A percentile compares a stretch with the other conserved stretches of the same genome.
Conservation (phyloP, 768 basidiomycete species). For the Kwoniella heveanensis region DNA sequence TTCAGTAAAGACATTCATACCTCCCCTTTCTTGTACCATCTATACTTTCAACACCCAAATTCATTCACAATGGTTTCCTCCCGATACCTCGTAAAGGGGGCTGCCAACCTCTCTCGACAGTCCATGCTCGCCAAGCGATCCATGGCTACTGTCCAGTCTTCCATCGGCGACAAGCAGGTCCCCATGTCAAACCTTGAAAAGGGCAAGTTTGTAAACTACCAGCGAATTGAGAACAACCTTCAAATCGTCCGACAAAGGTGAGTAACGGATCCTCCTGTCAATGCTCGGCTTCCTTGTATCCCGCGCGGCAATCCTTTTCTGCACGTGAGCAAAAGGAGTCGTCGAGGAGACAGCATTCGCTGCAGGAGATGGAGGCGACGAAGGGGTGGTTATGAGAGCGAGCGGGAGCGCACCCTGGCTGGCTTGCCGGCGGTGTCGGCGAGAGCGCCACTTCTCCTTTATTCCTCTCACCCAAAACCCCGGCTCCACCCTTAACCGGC, state of each 20-base stretch:
- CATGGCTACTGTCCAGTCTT: conserved; percentile 48
- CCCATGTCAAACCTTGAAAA: conserved; percentile 58
- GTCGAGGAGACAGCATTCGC: no score
- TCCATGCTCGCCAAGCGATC: conserved; percentile 34
- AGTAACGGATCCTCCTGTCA: no score
- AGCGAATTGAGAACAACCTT: conserved; percentile 95
- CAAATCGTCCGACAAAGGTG: conserved; percentile 81
- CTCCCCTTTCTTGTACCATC: no score
- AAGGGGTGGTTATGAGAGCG: no score
- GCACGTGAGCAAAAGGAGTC: no score
- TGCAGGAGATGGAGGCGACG: no score
- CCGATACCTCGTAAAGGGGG: conserved; percentile 36
- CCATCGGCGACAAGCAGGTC: conserved; percentile 57
- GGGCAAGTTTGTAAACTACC: conserved; percentile 59
- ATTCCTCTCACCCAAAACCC: conserved; percentile 1
- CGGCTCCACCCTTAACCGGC: conserved; percentile 17
- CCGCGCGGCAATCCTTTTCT: no score
- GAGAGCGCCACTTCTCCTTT: conserved; percentile 4
- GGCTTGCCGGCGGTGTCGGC: background rate
- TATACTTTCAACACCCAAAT: background rate
- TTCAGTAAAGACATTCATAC: background rate
- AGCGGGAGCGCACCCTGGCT: no score
- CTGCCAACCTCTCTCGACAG: conserved; percentile 33
- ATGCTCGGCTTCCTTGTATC: no score
- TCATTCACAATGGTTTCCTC: conserved; percentile 34